Percentiles rank a stretch among this genome's conserved stretches.
Conservation (phyloP, 2,329 filamentous ascomycete species). For the Thelonectria olida region DNA sequence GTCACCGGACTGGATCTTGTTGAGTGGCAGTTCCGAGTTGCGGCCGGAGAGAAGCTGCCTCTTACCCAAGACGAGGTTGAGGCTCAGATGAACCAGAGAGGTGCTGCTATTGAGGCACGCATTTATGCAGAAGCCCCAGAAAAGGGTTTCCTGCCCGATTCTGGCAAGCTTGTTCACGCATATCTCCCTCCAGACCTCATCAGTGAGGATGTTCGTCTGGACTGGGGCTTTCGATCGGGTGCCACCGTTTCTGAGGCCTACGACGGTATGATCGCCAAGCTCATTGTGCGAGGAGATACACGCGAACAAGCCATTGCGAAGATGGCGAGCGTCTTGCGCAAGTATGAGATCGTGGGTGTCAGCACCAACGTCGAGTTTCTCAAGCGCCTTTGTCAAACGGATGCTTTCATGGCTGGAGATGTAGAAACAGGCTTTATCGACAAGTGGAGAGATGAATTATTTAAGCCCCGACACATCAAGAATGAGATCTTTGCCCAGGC, state of each 20-base stretch:
- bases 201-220: slow-evolving; percentile 80
- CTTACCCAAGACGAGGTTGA: slow-evolving; percentile 73
- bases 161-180: slow-evolving; percentile 86
- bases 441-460: slow-evolving; percentile 84
- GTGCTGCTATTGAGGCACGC: slow-evolving; percentile 92
- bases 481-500: slow-evolving; percentile 88
- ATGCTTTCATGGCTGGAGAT: slow-evolving; percentile 84
- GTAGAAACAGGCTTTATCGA: slow-evolving; percentile 98
- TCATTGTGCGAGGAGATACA: slow-evolving; percentile 86
- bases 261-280: slow-evolving; percentile 98
- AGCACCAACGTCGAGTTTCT: slow-evolving; percentile 98
- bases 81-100: slow-evolving; percentile 75
- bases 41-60: slow-evolving; percentile 65
- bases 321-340: slow-evolving; percentile 79
- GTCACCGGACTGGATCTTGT: slow-evolving; percentile 80
- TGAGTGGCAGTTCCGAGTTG: slow-evolving; percentile 91
- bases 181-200: slow-evolving; percentile 71
- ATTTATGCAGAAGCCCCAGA: slow-evolving; percentile 97
- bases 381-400: slow-evolving; percentile 83
- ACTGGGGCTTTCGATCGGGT: slow-evolving; percentile 90
- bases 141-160: slow-evolving; percentile 92
- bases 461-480: slow-evolving; percentile 67
- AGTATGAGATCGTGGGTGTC: slow-evolving; percentile 92
- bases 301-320: slow-evolving; percentile 85
- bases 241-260: slow-evolving; percentile 95